A percentile compares a stretch with the other conserved stretches of the same genome.
Evolutionary conservation across 371 early-diverging fungal genomes (phyloP).

Genomic region (Parasitella parasitica): DNA sequence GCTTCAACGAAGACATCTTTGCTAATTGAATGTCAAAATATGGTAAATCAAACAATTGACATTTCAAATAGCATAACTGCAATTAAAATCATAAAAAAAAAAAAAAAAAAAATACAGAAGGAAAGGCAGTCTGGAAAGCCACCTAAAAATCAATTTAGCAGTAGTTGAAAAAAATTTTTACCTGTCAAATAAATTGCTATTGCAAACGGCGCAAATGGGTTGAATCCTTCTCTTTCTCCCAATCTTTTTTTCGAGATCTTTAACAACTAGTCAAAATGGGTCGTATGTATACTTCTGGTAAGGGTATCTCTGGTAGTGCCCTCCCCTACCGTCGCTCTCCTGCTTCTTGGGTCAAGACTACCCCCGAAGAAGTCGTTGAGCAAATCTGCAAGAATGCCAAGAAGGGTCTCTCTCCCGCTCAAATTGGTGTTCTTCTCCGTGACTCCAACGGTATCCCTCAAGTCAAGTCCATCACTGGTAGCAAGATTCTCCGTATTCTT

Average conservation of each 20-base stretch:
- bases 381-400: slow-evolving; percentile 99
- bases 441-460: slow-evolving; percentile 98
- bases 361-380: slow-evolving; percentile 90
- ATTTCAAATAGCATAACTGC: neutral
- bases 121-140: neutral
- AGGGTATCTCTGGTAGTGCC: slow-evolving; percentile 99
- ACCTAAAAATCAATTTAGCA: neutral
- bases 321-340: slow-evolving; percentile 99
- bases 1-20: slow-evolving; percentile 54
- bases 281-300: slow-evolving; percentile 90
- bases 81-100: too few species aligned
- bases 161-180: neutral
- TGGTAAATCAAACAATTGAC: too few species aligned
- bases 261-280: slow-evolving; percentile 29
- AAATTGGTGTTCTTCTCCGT: slow-evolving; percentile 99
- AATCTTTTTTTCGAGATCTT: slow-evolving; percentile 12
- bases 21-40: neutral
- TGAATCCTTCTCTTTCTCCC: slow-evolving; percentile 22
- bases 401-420: slow-evolving; percentile 99
- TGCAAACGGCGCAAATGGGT: neutral
- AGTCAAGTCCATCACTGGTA: slow-evolving; percentile 95
- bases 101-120: too few species aligned
- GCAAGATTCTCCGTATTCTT: slow-evolving; percentile 95
- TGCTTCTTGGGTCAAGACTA: slow-evolving; percentile 96
- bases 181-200: neutral